Evolutionary conservation across 2,329 filamentous ascomycete species (phyloP).

Genomic region (Alternaria angustiovoidea): DNA sequence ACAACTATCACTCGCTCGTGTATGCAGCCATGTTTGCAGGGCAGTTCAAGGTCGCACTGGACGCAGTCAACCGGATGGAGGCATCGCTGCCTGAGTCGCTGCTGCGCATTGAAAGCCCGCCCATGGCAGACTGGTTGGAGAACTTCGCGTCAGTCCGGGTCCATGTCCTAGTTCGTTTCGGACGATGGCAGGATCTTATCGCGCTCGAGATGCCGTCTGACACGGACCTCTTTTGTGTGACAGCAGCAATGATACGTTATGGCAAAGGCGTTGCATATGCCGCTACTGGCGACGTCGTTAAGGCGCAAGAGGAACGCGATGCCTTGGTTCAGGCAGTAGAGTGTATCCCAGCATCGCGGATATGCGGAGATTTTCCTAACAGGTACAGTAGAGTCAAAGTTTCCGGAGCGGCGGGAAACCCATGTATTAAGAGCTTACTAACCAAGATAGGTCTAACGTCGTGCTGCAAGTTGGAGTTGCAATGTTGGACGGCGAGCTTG

Average conservation of each 20-base stretch:
- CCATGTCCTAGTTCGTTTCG: constrained; percentile 77
- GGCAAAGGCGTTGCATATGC: constrained; percentile 73
- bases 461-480: constrained; percentile 67
- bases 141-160: constrained; percentile 72
- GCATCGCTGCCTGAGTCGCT: constrained; percentile 68
- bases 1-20: constrained; percentile 77
- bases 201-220: constrained; percentile 66
- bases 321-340: constrained; percentile 62
- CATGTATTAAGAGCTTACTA: neutral
- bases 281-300: constrained; percentile 62
- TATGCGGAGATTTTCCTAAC: constrained; percentile 71
- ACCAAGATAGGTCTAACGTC: constrained; percentile 57
- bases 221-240: constrained; percentile 69
- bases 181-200: constrained; percentile 73
- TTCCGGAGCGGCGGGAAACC: neutral
- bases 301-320: constrained; percentile 62
- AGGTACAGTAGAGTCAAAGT: constrained; percentile 37
- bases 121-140: constrained; percentile 81
- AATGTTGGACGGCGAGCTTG: constrained; percentile 78
- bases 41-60: constrained; percentile 67
- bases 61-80: constrained; percentile 68
- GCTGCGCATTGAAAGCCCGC: constrained; percentile 69
- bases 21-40: constrained; percentile 83
- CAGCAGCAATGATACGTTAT: constrained; percentile 73
- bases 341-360: constrained; percentile 66